phyloP scores from a whole-genome alignment of 2,329 filamentous ascomycete species.

The Botrytis medusae region DNA sequence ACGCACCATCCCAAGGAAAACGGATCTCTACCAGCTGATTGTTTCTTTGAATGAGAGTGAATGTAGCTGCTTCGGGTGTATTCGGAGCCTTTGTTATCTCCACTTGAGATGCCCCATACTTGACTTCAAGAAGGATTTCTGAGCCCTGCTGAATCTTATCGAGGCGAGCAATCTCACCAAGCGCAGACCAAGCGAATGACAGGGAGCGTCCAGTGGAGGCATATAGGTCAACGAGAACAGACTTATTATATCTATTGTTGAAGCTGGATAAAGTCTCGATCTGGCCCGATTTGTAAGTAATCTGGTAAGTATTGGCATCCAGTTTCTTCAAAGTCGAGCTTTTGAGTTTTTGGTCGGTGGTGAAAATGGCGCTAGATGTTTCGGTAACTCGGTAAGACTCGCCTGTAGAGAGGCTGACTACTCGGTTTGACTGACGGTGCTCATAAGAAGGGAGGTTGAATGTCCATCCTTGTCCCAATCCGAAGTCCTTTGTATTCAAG shows the following conservation, averaged over 20 bases:
- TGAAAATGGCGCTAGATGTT: not conserved
- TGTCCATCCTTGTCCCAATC: conserved; percentile 14
- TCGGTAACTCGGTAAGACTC: conserved; percentile 15
- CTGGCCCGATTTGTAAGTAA: conserved; percentile 12
- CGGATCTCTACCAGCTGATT: not conserved
- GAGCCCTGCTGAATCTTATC: conserved; percentile 16
- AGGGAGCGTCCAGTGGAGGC: conserved; percentile 1
- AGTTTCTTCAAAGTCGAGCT: conserved; percentile 8
- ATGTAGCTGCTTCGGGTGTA: conserved; percentile 9
- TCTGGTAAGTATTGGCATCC: conserved; percentile 9
- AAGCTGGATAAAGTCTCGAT: conserved; percentile 15
- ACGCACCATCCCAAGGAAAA: conserved; percentile 6
- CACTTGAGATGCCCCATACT: conserved; percentile 8
- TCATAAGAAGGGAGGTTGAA: conserved; percentile 17
- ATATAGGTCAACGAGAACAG: conserved; percentile 14
- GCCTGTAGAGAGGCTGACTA: conserved; percentile 3
- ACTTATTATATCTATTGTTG: conserved; percentile 9
- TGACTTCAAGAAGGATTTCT: conserved; percentile 14
- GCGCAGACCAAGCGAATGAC: not conserved
- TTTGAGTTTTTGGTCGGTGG: conserved; percentile 11
- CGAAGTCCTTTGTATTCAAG: conserved; percentile 6
- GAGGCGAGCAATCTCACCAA: conserved; percentile 4
- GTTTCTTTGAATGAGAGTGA: conserved; percentile 9
- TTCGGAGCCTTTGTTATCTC: conserved; percentile 13
- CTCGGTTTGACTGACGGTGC: conserved; percentile 11